Conservation (phyloP, 2,329 filamentous ascomycete species). For the Lojkania enalia region DNA sequence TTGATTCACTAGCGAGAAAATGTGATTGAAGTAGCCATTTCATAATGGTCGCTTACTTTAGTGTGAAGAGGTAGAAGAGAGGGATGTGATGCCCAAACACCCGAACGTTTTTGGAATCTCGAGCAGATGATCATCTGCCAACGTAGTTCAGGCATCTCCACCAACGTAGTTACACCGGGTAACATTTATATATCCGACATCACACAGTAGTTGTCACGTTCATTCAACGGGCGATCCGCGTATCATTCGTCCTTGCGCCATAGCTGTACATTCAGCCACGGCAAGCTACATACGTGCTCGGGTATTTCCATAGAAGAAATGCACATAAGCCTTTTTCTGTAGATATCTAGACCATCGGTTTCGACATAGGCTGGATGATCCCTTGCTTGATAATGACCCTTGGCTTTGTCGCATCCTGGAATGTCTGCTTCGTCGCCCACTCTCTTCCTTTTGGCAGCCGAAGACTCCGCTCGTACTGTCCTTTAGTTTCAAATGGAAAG, state of each 20-base stretch:
- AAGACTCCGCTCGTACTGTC: slow-evolving; percentile 89
- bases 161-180: not conserved
- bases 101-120: too few relatives aligned
- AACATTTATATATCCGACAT: not conserved
- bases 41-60: too few relatives aligned
- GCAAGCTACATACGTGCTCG: not conserved
- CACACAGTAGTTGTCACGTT: not conserved
- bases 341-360: slow-evolving; percentile 60
- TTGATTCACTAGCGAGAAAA: too few relatives aligned
- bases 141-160: too few relatives aligned
- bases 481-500: slow-evolving; percentile 82
- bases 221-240: not conserved
- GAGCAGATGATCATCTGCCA: too few relatives aligned
- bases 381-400: slow-evolving; percentile 89
- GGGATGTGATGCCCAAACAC: too few relatives aligned
- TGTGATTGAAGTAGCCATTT: too few relatives aligned
- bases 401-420: slow-evolving; percentile 87
- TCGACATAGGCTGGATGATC: slow-evolving; percentile 87
- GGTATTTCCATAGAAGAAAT: not conserved
- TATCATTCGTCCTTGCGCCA: not conserved
- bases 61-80: too few relatives aligned
- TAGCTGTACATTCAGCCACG: not conserved
- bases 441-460: slow-evolving; percentile 87
- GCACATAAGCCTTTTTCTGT: too few relatives aligned
- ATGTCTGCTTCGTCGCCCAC: slow-evolving; percentile 95